Base-by-base conservation (phyloP, 2,329 filamentous ascomycete species). In the Leptographium radiaticola region DNA sequence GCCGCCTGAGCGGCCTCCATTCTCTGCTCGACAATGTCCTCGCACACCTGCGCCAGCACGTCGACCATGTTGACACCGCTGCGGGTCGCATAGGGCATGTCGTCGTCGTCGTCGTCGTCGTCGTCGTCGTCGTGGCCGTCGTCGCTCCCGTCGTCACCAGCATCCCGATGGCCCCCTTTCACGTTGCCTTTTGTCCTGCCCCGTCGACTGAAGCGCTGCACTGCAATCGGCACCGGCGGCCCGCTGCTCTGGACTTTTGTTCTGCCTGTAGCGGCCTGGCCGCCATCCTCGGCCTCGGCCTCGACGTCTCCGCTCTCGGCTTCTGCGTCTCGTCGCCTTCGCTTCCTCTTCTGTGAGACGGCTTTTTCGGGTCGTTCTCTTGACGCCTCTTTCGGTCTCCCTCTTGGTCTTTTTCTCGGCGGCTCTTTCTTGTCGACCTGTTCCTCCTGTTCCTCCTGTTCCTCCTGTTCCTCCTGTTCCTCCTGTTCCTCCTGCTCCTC, bases 21-120 rank as follows among this genome's bases (percentile, higher is more conserved):
- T 15, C 70, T 75, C 2, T 70, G 66, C n/a, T 71, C 71, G 20
- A 83, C 69, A 36, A 83, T 71, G 60, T 84, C 80, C 38, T 80
- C 74, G 61, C 78, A 84, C 15, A 83, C 71, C 58, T 82, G 75
- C 7, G 75, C 71, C 40, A 85, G 69, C 1, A 84, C 80, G 59
- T 85, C 81, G 2, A 84, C 70, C 0, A 77, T 72, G 49, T 80
- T 85, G 59, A 83, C 80, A 47, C 78, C 77, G 25, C 69, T 66
- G 16, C 74, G 71, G 59, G 74, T 76, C 0, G 72, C 68, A 56
- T 76, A 79, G 0, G 79, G 76, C 2, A 82, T 77, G 6, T 73
- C 72, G 42, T 70, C 68, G 5, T 71, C 69, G 13, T 67, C 68
- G 18, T 63, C 65, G 4, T 47, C 54, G 20, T 54, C 49, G 31